These are phyloP conservation scores for Rhododendron mucronatum DNA, from an alignment of 148 eudicot species.

Conservation along the genomic window DNA sequence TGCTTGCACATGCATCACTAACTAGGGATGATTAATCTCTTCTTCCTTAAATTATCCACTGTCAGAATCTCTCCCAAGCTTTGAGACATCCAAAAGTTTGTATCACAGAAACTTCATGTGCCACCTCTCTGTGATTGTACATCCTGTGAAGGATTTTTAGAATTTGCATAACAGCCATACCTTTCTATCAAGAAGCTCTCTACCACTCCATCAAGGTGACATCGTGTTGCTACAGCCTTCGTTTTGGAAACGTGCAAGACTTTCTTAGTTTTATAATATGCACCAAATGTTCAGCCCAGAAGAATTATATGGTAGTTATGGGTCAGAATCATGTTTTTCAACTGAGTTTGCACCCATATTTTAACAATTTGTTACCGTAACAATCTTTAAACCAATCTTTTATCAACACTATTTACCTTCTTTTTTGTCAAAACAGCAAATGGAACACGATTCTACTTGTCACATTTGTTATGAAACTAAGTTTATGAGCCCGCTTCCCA, in stretches of 20 bases:
- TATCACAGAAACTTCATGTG: neutral
- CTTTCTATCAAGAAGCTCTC: neutral
- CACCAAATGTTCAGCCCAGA: neutral
- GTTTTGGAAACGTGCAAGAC: neutral
- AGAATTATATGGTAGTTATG: neutral
- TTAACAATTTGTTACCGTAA: neutral
- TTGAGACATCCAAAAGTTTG: neutral
- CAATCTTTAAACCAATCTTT: neutral
- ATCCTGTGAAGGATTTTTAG: neutral
- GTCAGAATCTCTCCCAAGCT: neutral
- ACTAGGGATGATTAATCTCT: neutral
- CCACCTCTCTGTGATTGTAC: neutral
- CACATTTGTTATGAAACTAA: neutral
- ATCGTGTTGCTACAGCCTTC: neutral
- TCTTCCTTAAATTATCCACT: neutral
- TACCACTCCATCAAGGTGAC: neutral
- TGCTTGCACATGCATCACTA: neutral
- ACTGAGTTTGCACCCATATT: neutral
- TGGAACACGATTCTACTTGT: neutral
- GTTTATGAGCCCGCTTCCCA: neutral
- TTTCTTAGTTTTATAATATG: neutral
- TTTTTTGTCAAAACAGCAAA: neutral
- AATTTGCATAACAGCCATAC: neutral
- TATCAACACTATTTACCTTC: neutral
- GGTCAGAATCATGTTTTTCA: neutral